phyloP scores from a whole-genome alignment of 1,139 yeast genomes.

The Taiozyma sp. region DNA sequence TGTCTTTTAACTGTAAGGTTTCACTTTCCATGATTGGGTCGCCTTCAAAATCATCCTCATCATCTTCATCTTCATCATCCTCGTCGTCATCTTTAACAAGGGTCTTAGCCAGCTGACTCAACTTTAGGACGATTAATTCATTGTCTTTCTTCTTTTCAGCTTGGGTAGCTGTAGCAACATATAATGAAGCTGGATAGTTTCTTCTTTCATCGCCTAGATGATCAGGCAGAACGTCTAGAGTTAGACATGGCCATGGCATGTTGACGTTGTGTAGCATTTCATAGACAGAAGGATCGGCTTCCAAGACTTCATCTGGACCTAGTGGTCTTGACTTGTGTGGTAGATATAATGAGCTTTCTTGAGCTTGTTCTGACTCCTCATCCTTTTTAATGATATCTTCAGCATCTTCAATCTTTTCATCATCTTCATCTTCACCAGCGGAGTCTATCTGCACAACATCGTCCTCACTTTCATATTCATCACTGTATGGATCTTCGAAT shows the following conservation, averaged over 20 bases:
- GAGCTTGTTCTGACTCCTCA: constrained; percentile 27
- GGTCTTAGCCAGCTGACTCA: constrained; percentile 80
- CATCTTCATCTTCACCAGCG: constrained; percentile 62
- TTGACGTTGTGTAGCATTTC: constrained; percentile 95
- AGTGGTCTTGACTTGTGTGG: constrained; percentile 87
- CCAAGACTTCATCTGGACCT: constrained; percentile 94
- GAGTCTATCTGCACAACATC: constrained; percentile 78
- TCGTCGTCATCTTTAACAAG: constrained; percentile 75
- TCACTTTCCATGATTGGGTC: constrained; percentile 91
- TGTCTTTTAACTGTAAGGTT: constrained; percentile 66
- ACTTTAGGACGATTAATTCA: constrained; percentile 78
- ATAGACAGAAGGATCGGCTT: constrained; percentile 94
- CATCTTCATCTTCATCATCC: constrained; percentile 65
- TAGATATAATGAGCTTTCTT: constrained; percentile 48
- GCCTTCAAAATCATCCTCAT: constrained; percentile 60
- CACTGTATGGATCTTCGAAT: constrained; percentile 92
- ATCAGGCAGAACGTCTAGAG: constrained; percentile 87
- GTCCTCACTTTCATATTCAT: constrained; percentile 91
- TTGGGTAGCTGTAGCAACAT: constrained; percentile 90
- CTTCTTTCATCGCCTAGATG: constrained; percentile 83
- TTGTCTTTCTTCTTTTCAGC: constrained; percentile 86
- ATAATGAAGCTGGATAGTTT: constrained; percentile 82
- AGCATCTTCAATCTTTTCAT: constrained; percentile 36
- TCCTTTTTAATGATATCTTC: constrained; percentile 31
- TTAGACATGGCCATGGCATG: constrained; percentile 96